Percentiles rank a stretch among this genome's conserved stretches.
phyloP scores from a whole-genome alignment of 805 yeast genomes.

The Alloascoidea hylecoeti region DNA sequence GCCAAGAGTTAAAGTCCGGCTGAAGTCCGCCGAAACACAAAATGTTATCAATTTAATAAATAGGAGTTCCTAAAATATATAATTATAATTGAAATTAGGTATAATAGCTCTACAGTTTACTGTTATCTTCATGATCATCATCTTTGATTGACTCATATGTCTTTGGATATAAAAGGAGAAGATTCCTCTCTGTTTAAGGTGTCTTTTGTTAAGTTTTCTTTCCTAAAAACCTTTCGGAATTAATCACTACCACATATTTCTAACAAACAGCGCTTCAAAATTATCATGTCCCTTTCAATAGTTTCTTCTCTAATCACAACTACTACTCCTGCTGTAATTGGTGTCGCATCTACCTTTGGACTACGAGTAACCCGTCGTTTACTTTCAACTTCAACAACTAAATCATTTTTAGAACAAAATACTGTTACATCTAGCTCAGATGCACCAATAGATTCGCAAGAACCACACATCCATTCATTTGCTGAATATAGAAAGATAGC shows the following conservation, averaged over 20 bases:
- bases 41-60: too few species aligned
- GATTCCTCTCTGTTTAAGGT: too few species aligned
- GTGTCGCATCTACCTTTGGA: not conserved
- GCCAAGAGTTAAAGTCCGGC: too few species aligned
- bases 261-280: not conserved
- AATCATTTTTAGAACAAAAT: not conserved
- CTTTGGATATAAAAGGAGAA: too few species aligned
- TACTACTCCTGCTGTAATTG: not conserved
- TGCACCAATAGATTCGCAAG: not conserved
- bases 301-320: too few species aligned
- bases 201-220: not conserved
- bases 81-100: too few species aligned
- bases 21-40: too few species aligned
- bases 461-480: not conserved
- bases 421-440: not conserved
- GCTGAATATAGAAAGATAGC: constrained; percentile 1
- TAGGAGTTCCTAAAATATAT: too few species aligned
- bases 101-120: too few species aligned
- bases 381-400: not conserved
- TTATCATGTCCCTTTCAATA: not conserved
- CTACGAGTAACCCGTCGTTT: not conserved
- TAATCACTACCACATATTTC: not conserved
- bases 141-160: too few species aligned
- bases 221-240: not conserved
- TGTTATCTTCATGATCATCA: too few species aligned